These are phyloP conservation scores for Pascua sp. DNA, from an alignment of 1,284 basidiomycete species.

Conservation along the genomic window DNA sequence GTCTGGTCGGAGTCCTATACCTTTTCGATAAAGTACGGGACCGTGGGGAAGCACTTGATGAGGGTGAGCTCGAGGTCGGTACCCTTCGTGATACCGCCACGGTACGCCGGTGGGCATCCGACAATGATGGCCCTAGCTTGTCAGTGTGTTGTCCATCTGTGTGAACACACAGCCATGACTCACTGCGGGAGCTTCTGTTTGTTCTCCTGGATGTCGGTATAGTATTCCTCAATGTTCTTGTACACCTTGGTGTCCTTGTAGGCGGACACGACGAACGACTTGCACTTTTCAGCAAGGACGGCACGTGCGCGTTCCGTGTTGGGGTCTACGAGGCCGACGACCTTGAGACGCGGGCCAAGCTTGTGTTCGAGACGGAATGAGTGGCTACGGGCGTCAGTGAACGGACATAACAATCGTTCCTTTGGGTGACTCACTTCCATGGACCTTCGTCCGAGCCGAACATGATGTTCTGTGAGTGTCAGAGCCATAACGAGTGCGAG, in stretches of 20 bases:
- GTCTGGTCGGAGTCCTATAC: neutral
- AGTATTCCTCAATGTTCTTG: slow-evolving; percentile 83
- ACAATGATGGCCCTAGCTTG: slow-evolving; percentile 67
- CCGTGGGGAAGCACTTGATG: slow-evolving; percentile 80
- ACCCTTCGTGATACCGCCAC: slow-evolving; percentile 71
- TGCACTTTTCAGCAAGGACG: slow-evolving; percentile 84
- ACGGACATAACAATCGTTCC: too few relatives aligned
- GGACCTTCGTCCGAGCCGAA: slow-evolving; percentile 78
- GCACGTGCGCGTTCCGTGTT: slow-evolving; percentile 73
- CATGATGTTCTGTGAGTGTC: slow-evolving; percentile 67
- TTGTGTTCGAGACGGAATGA: slow-evolving; percentile 94
- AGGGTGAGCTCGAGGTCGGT: slow-evolving; percentile 83
- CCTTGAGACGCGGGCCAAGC: slow-evolving; percentile 92
- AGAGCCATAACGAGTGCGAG: neutral
- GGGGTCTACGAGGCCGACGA: slow-evolving; percentile 91
- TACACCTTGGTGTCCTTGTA: slow-evolving; percentile 88
- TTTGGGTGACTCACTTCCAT: slow-evolving; percentile 29
- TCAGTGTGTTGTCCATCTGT: neutral
- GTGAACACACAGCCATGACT: slow-evolving; percentile 20
- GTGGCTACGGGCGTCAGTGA: slow-evolving; percentile 51
- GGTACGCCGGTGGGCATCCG: slow-evolving; percentile 89
- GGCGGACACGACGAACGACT: slow-evolving; percentile 90
- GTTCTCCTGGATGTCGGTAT: slow-evolving; percentile 58
- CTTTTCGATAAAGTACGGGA: slow-evolving; percentile 92
- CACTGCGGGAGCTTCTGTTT: slow-evolving; percentile 51